Evolutionary conservation across 2,329 filamentous ascomycete species (phyloP).

Genomic region (Diaporthe australafricana): DNA sequence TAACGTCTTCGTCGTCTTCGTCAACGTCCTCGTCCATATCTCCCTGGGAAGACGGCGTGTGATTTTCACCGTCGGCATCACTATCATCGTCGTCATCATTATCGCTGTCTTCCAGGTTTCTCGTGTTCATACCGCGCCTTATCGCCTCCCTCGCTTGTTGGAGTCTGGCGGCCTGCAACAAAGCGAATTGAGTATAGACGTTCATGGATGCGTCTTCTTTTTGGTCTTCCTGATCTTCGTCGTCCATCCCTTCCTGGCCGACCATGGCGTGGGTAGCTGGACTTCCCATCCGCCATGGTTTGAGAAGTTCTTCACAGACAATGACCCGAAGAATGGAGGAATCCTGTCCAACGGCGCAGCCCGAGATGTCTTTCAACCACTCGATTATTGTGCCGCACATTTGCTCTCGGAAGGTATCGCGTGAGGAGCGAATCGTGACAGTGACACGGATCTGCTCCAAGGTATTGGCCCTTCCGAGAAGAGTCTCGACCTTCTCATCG

Average conservation of each 20-base stretch:
- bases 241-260: conserved; percentile 83
- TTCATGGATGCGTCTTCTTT: conserved; percentile 42
- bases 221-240: conserved; percentile 76
- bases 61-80: conserved; percentile 51
- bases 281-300: conserved; percentile 88
- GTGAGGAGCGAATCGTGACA: conserved; percentile 90
- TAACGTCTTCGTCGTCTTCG: conserved; percentile 66
- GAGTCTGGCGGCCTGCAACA: conserved; percentile 45
- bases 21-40: conserved; percentile 53
- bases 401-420: conserved; percentile 96
- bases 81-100: conserved; percentile 60
- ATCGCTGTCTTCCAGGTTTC: conserved; percentile 50
- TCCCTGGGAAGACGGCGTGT: conserved; percentile 48
- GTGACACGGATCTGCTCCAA: conserved; percentile 97
- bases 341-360: conserved; percentile 86
- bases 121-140: not conserved
- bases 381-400: conserved; percentile 99
- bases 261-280: conserved; percentile 82
- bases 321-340: conserved; percentile 81
- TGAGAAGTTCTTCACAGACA: conserved; percentile 92
- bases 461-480: conserved; percentile 83
- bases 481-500: conserved; percentile 74
- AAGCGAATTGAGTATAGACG: conserved; percentile 40
- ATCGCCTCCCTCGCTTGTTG: conserved; percentile 43
- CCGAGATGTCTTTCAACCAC: conserved; percentile 93